Percentiles rank a stretch among this genome's conserved stretches.
Evolutionary conservation across 495 filamentous ascomycete species (phyloP).

Genomic region (Immersiella caudata): DNA sequence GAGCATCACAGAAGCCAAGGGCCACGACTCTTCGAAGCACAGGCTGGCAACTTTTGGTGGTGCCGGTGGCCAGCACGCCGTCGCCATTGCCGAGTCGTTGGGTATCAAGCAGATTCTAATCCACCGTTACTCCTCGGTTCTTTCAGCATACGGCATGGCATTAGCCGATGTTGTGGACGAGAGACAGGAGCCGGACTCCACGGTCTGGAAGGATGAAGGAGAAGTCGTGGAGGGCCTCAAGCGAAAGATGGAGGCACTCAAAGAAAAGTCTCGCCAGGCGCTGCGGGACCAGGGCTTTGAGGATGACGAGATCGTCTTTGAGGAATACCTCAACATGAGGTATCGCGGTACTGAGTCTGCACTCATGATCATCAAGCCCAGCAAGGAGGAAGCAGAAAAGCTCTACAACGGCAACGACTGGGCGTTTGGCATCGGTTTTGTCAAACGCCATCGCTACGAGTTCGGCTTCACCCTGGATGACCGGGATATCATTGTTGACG

Average conservation of each 20-base stretch:
- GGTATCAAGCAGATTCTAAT: conserved; percentile 87
- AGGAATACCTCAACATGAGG: conserved; percentile 88
- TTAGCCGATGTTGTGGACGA: conserved; percentile 95
- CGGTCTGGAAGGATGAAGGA: conserved; percentile 67
- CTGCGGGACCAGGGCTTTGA: conserved; percentile 76
- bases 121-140: conserved; percentile 89
- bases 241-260: conserved; percentile 63
- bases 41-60: conserved; percentile 91
- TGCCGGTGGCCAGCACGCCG: conserved; percentile 93
- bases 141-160: conserved; percentile 97
- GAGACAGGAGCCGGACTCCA: conserved; percentile 84
- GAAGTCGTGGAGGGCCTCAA: conserved; percentile 56
- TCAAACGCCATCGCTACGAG: conserved; percentile 86
- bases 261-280: conserved; percentile 64
- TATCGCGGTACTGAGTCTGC: conserved; percentile 87
- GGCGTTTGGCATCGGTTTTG: conserved; percentile 82
- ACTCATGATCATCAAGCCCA: conserved; percentile 76
- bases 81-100: conserved; percentile 88
- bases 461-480: conserved; percentile 92
- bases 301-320: conserved; percentile 72
- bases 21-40: conserved; percentile 89
- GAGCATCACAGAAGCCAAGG: conserved; percentile 89
- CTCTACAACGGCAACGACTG: conserved; percentile 59
- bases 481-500: conserved; percentile 89
- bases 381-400: conserved; percentile 55